A percentile compares a stretch with the other conserved stretches of the same genome.
phyloP scores from a whole-genome alignment of 306 rosid genomes.

The Pyrus betulifolia region DNA sequence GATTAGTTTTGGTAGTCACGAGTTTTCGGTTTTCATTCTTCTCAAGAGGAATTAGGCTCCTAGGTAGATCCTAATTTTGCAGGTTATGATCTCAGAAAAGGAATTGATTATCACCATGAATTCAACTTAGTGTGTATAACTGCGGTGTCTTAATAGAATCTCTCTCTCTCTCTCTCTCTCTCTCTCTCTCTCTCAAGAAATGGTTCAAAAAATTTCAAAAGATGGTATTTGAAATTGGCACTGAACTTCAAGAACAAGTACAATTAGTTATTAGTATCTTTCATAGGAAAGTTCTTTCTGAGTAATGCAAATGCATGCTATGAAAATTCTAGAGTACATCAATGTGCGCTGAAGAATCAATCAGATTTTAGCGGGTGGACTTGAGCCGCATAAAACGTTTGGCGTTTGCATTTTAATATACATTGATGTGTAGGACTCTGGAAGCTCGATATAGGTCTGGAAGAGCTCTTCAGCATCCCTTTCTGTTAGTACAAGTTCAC shows the following conservation, averaged over 20 bases:
- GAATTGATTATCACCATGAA: constrained; percentile 8
- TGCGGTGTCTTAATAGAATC: neutral
- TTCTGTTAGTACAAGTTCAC: constrained; percentile 11
- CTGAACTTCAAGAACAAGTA: neutral
- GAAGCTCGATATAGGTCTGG: neutral
- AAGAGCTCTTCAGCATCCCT: neutral
- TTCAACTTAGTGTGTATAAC: constrained; percentile 8
- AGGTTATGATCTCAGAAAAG: constrained; percentile 19
- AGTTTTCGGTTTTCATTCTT: constrained; percentile 12
- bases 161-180: neutral
- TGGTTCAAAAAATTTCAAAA: neutral
- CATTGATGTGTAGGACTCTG: neutral
- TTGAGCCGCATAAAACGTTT: too few species aligned
- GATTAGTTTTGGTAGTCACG: constrained; percentile 17
- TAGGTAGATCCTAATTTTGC: constrained; percentile 26
- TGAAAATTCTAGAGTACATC: neutral
- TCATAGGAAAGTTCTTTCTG: neutral
- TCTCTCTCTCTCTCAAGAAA: neutral
- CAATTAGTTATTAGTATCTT: neutral
- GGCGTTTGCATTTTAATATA: neutral
- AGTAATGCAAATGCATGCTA: neutral
- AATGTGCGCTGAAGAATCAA: too few species aligned
- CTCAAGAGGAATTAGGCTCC: constrained; percentile 30
- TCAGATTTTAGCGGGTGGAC: too few species aligned
- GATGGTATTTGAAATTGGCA: neutral